Conservation (phyloP, 306 rosid genomes). For the Trifolium subterraneum region DNA sequence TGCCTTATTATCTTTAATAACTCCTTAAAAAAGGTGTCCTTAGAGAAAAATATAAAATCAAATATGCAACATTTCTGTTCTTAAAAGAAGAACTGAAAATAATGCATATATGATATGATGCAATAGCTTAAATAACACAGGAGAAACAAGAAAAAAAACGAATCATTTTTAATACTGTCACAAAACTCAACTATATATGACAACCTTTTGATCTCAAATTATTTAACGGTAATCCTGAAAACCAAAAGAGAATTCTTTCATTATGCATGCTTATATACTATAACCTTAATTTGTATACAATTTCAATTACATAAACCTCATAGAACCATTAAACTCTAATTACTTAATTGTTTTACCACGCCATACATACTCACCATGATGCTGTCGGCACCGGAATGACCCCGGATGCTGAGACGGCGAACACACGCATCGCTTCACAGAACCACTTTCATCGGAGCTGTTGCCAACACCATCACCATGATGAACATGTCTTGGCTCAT, state of each 20-base stretch:
- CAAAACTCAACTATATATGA: background rate
- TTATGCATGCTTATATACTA: slow-evolving; percentile 15
- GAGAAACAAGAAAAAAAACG: slow-evolving; percentile 10
- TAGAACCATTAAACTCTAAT: background rate
- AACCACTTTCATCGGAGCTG: slow-evolving; percentile 10
- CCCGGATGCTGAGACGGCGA: slow-evolving; percentile 88
- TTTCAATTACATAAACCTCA: slow-evolving; percentile 10
- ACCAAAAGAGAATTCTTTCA: background rate
- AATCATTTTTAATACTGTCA: background rate
- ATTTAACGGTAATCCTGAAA: background rate
- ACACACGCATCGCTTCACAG: slow-evolving; percentile 57
- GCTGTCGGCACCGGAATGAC: slow-evolving; percentile 89
- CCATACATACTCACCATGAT: slow-evolving; percentile 71
- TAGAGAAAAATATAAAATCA: background rate
- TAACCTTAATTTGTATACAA: background rate
- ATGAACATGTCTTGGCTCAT: slow-evolving; percentile 38
- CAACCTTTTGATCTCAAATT: slow-evolving; percentile 34
- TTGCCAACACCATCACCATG: slow-evolving; percentile 22
- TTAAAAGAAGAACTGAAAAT: slow-evolving; percentile 11
- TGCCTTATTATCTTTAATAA: background rate
- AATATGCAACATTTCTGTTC: background rate
- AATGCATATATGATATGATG: background rate
- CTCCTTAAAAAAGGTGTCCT: background rate
- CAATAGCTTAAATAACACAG: background rate
- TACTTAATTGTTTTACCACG: slow-evolving; percentile 47